These are phyloP conservation scores for Cryptococcus hybrid DNA, from an alignment of 1,284 basidiomycete genomes.

Conservation along the genomic window DNA sequence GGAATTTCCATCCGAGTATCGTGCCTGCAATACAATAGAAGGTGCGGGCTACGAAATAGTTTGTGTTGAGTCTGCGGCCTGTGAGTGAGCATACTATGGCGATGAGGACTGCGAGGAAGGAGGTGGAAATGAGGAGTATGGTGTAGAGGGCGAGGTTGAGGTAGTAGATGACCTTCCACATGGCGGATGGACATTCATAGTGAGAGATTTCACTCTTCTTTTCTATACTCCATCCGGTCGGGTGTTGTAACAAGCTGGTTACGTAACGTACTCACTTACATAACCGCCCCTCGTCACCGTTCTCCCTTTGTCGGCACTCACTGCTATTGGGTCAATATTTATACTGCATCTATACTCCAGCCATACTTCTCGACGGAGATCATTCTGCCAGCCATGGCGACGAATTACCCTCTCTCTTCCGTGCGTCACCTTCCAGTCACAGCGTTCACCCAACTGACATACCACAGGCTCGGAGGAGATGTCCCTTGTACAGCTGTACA, in stretches of 20 bases:
- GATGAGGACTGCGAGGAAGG: conserved; percentile 70
- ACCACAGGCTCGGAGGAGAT: conserved; percentile 83
- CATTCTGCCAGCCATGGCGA: conserved; percentile 18
- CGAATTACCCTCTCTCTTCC: conserved; percentile 70
- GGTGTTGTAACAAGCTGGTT: no score
- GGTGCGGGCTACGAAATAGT: conserved; percentile 77
- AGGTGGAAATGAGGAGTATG: conserved; percentile 68
- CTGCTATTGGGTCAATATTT: no score
- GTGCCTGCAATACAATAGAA: conserved; percentile 75
- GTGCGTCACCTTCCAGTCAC: conserved; percentile 54
- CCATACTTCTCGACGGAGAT: no score
- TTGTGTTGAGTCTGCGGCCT: conserved; percentile 76
- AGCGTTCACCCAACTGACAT: conserved; percentile 9
- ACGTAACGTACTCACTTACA: no score
- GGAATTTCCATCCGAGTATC: conserved; percentile 69
- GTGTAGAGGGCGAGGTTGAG: conserved; percentile 71
- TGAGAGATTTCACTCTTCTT: neutral
- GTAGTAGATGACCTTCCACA: conserved; percentile 52
- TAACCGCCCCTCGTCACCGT: no score
- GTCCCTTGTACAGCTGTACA: conserved; percentile 97
- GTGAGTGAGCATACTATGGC: conserved; percentile 67
- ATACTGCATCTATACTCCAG: no score
- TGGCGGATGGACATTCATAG: conserved; percentile 10
- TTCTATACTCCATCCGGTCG: no score
- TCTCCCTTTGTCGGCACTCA: no score